Conservation (phyloP, 2,329 filamentous ascomycete genomes). For the Fusarium chaquense region DNA sequence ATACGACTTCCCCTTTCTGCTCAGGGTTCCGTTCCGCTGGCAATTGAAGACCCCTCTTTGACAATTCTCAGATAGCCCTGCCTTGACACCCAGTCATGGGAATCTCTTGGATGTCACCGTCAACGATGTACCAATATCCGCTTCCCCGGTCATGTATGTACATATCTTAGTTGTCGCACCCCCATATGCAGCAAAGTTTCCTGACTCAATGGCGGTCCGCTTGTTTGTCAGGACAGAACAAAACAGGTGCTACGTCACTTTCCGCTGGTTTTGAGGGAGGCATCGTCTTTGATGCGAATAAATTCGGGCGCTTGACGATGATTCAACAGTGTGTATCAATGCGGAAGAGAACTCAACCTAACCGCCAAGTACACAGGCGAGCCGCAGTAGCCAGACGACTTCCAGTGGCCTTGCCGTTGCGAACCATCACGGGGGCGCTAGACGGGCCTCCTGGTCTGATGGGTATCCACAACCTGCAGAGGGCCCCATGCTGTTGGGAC, state of each 20-base stretch:
- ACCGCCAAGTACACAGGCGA: constrained; percentile 40
- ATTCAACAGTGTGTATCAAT: constrained; percentile 13
- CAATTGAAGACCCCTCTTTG: constrained; percentile 31
- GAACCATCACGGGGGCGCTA: constrained; percentile 43
- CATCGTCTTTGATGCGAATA: constrained; percentile 17
- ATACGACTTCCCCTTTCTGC: constrained; percentile 33
- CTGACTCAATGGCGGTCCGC: constrained; percentile 35
- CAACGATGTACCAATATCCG: constrained; percentile 28
- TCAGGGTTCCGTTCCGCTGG: constrained; percentile 22
- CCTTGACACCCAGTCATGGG: constrained; percentile 34
- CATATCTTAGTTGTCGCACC: constrained; percentile 21
- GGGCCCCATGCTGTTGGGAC: constrained; percentile 44
- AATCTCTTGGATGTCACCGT: constrained; percentile 41
- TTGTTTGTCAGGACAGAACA: constrained; percentile 10
- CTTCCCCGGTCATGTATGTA: constrained; percentile 26
- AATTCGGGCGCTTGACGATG: constrained; percentile 27
- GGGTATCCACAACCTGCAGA: constrained; percentile 40
- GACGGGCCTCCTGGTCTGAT: constrained; percentile 19
- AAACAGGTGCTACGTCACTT: constrained; percentile 27
- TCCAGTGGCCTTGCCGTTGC: constrained; percentile 30
- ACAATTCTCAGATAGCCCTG: constrained; percentile 30
- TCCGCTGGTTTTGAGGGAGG: constrained; percentile 7
- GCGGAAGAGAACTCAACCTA: constrained; percentile 34
- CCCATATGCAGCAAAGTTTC: constrained; percentile 32
- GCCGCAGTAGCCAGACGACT: constrained; percentile 46